These are phyloP conservation scores for Cryphonectria japonica DNA, from an alignment of 2,329 filamentous ascomycete genomes.

Conservation along the genomic window DNA sequence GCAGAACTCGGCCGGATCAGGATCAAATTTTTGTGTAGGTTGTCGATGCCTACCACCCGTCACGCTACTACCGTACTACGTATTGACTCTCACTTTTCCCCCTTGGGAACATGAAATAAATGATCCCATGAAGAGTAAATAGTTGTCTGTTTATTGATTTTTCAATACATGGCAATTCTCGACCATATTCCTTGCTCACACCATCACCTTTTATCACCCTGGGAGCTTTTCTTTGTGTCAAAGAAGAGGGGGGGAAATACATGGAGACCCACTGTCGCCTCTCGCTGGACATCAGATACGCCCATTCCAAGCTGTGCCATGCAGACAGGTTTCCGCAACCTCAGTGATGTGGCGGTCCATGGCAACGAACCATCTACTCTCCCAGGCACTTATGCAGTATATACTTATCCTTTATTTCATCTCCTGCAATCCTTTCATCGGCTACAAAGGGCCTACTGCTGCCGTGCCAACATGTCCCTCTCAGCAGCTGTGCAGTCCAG, in stretches of 20 bases:
- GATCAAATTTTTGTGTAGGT: not conserved
- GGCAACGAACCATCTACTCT: conserved; percentile 63
- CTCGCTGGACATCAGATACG: not conserved
- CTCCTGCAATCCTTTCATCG: conserved; percentile 59
- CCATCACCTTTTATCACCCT: not conserved
- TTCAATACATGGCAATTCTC: not conserved
- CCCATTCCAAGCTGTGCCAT: not conserved
- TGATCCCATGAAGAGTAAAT: too few relatives aligned
- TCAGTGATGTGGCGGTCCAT: conserved; percentile 1
- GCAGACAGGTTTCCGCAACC: not conserved
- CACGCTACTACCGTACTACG: not conserved
- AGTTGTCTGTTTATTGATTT: not conserved
- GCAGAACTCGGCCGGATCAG: not conserved
- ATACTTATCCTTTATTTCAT: conserved; percentile 78
- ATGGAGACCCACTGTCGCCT: not conserved
- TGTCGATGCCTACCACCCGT: not conserved
- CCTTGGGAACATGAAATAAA: too few relatives aligned
- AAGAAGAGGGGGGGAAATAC: not conserved
- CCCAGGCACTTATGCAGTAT: conserved; percentile 64
- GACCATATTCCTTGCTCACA: not conserved
- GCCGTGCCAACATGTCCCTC: conserved; percentile 77
- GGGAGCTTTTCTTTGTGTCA: too few relatives aligned
- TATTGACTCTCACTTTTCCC: not conserved
- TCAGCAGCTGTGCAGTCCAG: conserved; percentile 73
- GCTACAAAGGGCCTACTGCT: conserved; percentile 71